Evolutionary conservation across 2,329 filamentous ascomycete species (phyloP), one percentile per base, ranked within the genome.

Genomic region (Aspergillus transmontanensis): DNA sequence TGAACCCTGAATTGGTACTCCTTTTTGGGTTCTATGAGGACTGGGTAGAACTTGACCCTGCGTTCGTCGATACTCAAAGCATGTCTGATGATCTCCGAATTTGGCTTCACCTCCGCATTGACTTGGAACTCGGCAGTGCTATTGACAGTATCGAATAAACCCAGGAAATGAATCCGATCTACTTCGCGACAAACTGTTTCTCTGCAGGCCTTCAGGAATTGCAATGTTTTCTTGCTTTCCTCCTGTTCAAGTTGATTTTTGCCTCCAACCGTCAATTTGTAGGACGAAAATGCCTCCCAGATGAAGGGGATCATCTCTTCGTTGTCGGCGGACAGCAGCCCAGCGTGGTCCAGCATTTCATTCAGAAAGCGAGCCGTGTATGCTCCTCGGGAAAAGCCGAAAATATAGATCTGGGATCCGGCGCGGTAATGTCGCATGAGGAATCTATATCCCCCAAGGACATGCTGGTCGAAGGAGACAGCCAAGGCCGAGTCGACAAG

Each of bases 11-110:
- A 19, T 1, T 23, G 30, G n/a, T 54, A 36, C 30, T 54, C 32
- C 32, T 54, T 54, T n/a, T 19, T 32, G 14, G 50, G 50, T 5
- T 53, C 50, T 14, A 66, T 46, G 19, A 66, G 45, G 6, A 63
- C 64, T 0, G 60, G 64, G 4, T 58, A 54, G 12, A 57, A 57
- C 55, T 45, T 45, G 36, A 45, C 55, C 26, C 55, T 46, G n/a
- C 56, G 56, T n/a, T 58, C 56, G 36, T 58, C 34, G 57, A 86
- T 85, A 2, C 81, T 78, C 0, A 86, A 83, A 2, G 83, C 83
- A 67, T 86, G 84, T 2, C 84, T 77, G 57, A 85, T 83, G 4
- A 83, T 78, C 46, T 76, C 79, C 4, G 82, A 81, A 10, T 80
- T 79, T 3, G 67, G 61, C 28, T 57, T 59, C 16, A 58, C 63